Conservation (phyloP, 768 basidiomycete genomes). For the Tulasnella sp. region DNA sequence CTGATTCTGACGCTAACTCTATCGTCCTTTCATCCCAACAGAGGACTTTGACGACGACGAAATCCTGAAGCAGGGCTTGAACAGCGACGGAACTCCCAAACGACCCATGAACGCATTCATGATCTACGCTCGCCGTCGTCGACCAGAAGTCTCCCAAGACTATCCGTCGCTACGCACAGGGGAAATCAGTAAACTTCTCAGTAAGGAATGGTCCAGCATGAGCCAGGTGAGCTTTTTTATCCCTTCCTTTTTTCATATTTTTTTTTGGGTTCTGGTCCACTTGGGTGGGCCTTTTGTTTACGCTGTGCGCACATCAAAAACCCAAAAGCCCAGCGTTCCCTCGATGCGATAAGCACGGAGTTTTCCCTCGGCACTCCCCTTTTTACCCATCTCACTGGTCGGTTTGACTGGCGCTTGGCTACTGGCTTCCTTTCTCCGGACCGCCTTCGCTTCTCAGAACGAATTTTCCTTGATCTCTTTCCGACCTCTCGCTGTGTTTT, state of each 20-base stretch:
- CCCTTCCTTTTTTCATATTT: neutral
- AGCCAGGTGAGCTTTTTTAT: constrained; percentile 38
- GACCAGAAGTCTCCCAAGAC: constrained; percentile 76
- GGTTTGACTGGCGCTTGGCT: too few relatives aligned
- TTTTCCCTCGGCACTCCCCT: neutral
- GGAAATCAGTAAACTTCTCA: constrained; percentile 79
- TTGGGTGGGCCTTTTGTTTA: neutral
- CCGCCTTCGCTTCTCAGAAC: neutral
- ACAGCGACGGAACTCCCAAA: constrained; percentile 79
- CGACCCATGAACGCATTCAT: constrained; percentile 92
- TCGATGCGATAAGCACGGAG: neutral
- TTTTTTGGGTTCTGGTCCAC: neutral
- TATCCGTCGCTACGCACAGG: constrained; percentile 85
- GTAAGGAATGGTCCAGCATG: constrained; percentile 80
- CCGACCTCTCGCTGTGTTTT: constrained; percentile 1
- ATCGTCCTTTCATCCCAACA: neutral
- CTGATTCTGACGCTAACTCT: neutral
- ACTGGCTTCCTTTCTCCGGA: neutral
- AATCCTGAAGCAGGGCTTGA: constrained; percentile 42
- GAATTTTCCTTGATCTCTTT: neutral
- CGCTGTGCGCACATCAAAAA: neutral
- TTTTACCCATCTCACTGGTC: constrained; percentile 12
- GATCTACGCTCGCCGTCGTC: constrained; percentile 69
- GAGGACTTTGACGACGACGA: neutral
- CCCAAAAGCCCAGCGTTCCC: neutral